Evolutionary conservation across 805 yeast species (phyloP), one percentile per base, ranked within the genome.

Genomic region (Ogataea pini): DNA sequence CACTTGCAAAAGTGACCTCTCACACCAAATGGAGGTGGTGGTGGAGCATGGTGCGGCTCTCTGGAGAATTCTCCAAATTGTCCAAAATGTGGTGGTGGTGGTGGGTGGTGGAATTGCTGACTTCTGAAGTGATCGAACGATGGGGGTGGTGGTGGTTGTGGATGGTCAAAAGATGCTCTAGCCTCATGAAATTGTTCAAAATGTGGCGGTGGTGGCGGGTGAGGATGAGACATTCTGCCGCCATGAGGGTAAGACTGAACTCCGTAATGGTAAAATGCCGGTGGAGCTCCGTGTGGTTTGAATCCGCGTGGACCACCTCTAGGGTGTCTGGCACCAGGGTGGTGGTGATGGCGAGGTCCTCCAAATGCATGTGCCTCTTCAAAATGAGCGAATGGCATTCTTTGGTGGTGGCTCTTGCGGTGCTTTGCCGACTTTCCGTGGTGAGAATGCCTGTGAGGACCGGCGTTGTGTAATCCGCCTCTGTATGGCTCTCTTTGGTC

Each of bases 11-110:
- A 32, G 4, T 19, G 20, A n/a, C 31, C 37, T 10, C 9, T n/a
- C 10, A 17, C 22, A 12, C 44, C 38, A 32, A 32, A 42, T 14
- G 42, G 46, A 25, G 47, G 47, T 16, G 46, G 46, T 7, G 46
- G 46, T 33, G 39, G 39, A 8, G 20, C 31, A 29, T 14, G n/a
- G 17, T 12, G 27, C n/a, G 42, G 22, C 36, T 22, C 25, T 22
- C 25, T 22, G 25, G 25, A 22, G 8, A 22, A 22, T 22, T 8
- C 40, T 32, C 25, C 42, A 29, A 9, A 36, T 27, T 42, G 18
- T 3, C 20, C 31, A 19, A 32, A 32, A 9, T 25, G 28, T 9
- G 41, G 41, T n/a, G 36, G 42, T 6, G 47, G 47, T 7, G 36
- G 36, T 7, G 41, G 41, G 18, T n/a, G 41, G 20, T 14, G 41